Percentiles rank a stretch among this genome's conserved stretches.
phyloP scores from a whole-genome alignment of 352 stramenopile species.

The Globisporangium orthogonon region DNA sequence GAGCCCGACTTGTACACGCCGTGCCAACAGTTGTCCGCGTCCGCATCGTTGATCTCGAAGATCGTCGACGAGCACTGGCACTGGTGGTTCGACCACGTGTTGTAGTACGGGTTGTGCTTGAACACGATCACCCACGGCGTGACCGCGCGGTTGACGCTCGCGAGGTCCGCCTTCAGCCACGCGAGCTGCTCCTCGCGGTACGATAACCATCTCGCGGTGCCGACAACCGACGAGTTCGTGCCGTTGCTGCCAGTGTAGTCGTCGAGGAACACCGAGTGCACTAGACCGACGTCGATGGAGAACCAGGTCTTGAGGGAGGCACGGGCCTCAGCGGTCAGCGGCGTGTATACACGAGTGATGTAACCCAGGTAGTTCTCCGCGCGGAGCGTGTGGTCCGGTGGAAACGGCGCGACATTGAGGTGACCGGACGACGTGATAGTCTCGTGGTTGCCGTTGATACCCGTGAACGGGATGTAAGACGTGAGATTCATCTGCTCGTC shows the following conservation, averaged over 20 bases:
- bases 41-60: constrained; percentile 27
- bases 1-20: constrained; percentile 32
- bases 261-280: constrained; percentile 52
- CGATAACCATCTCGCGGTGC: constrained; percentile 29
- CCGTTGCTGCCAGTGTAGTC: constrained; percentile 50
- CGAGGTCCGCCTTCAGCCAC: constrained; percentile 81
- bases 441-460: constrained; percentile 69
- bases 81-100: constrained; percentile 55
- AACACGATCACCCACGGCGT: constrained; percentile 91
- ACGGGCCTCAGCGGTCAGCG: constrained; percentile 37
- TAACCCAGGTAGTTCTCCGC: constrained; percentile 37
- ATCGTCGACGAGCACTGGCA: constrained; percentile 33
- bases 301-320: constrained; percentile 33
- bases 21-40: constrained; percentile 38
- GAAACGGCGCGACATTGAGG: constrained; percentile 34
- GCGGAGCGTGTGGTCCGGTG: constrained; percentile 23
- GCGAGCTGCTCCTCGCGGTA: constrained; percentile 62
- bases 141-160: constrained; percentile 60
- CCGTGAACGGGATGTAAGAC: constrained; percentile 33
- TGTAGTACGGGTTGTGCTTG: constrained; percentile 67
- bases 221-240: constrained; percentile 24
- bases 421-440: constrained; percentile 34
- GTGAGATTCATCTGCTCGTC: constrained; percentile 41
- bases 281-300: constrained; percentile 44
- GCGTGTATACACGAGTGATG: constrained; percentile 40